Conservation (phyloP, 495 filamentous ascomycete genomes). For the Hypoxylon cercidicola region DNA sequence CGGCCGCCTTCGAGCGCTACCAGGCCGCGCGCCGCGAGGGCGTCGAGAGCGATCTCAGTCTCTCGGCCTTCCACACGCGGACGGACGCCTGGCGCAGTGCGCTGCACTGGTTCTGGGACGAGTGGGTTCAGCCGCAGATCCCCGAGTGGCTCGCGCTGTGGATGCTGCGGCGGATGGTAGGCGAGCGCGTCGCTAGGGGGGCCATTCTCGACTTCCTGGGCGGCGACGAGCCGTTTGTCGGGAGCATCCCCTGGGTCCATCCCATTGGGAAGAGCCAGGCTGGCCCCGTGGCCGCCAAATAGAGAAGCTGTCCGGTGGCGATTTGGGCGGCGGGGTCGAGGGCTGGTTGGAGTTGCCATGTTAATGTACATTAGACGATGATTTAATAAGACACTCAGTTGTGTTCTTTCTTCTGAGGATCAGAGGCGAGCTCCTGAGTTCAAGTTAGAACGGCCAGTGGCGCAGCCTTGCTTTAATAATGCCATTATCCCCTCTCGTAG, state of each 20-base stretch:
- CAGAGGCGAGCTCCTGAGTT: no score
- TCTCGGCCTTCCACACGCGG: constrained; percentile 5
- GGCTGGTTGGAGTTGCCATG: no score
- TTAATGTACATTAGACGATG: no score
- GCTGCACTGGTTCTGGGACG: constrained; percentile 18
- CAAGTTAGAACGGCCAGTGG: no score
- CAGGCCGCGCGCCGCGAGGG: constrained; percentile 9
- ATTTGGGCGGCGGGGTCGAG: no score
- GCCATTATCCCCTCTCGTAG: no score
- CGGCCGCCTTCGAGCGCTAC: constrained; percentile 29
- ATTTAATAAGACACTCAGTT: no score
- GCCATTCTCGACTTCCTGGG: constrained; percentile 27
- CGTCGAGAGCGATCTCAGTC: not conserved
- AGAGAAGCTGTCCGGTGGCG: no score
- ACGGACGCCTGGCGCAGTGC: constrained; percentile 9
- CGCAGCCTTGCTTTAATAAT: no score
- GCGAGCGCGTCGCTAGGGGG: not conserved
- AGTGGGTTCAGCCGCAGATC: constrained; percentile 14
- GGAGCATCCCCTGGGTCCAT: constrained; percentile 18
- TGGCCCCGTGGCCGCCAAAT: no score
- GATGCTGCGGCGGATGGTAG: not conserved
- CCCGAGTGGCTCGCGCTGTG: constrained; percentile 6
- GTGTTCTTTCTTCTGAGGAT: no score
- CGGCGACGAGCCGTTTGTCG: constrained; percentile 24
- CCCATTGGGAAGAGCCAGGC: constrained; percentile 5